Percentiles rank a stretch among this genome's conserved stretches.
Conservation (phyloP, 2,329 filamentous ascomycete genomes). For the Blumeria hordei region DNA sequence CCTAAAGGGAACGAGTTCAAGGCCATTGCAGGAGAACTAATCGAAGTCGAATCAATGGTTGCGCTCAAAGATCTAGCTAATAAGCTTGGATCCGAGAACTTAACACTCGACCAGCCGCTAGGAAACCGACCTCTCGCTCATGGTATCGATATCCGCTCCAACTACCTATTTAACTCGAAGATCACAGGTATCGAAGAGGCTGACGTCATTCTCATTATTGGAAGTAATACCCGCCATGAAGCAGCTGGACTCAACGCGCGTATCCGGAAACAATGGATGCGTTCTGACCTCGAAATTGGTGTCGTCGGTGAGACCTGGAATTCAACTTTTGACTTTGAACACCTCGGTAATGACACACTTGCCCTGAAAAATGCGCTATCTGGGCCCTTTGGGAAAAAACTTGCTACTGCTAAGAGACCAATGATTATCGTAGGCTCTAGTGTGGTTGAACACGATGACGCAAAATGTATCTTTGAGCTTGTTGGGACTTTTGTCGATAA, state of each 20-base stretch:
- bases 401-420: constrained; percentile 64
- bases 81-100: constrained; percentile 85
- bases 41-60: constrained; percentile 80
- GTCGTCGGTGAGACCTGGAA: constrained; percentile 79
- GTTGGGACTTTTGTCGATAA: constrained; percentile 83
- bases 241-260: constrained; percentile 87
- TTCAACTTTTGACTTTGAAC: constrained; percentile 87
- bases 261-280: constrained; percentile 93
- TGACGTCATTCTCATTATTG: constrained; percentile 74
- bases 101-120: constrained; percentile 72
- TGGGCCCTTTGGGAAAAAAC: constrained; percentile 80
- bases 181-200: constrained; percentile 88
- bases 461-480: constrained; percentile 80
- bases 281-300: constrained; percentile 80
- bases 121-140: constrained; percentile 71
- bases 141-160: constrained; percentile 78
- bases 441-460: constrained; percentile 72
- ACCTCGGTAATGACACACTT: constrained; percentile 56
- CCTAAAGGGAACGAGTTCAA: constrained; percentile 91
- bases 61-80: constrained; percentile 95
- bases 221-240: constrained; percentile 87
- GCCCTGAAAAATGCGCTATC: constrained; percentile 67
- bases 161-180: constrained; percentile 90
- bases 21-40: constrained; percentile 71
- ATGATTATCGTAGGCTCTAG: constrained; percentile 94